Percentiles rank a stretch among this genome's conserved stretches.
Conservation (phyloP, 140 eudicot genomes). For the Flaveria floridana region DNA sequence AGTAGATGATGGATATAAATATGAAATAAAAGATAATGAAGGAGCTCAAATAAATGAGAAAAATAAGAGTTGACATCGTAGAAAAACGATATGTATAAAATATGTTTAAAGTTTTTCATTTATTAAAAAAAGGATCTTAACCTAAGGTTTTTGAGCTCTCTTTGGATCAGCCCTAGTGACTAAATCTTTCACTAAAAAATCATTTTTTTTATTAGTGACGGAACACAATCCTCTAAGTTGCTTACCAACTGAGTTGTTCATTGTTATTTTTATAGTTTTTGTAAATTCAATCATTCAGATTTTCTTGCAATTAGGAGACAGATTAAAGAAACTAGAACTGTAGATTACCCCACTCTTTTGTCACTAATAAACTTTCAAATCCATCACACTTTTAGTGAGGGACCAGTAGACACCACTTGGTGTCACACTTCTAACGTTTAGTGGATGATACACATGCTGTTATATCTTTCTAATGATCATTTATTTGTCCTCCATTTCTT, state of each 20-base stretch:
- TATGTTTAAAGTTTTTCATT: no score
- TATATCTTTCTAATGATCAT: not conserved
- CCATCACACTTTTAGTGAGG: constrained; percentile 25
- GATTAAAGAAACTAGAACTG: constrained; percentile 33
- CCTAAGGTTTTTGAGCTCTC: not conserved
- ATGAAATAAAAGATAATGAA: no score
- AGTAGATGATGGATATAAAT: no score
- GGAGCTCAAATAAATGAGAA: no score
- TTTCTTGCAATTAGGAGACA: constrained; percentile 31
- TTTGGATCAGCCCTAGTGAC: not conserved
- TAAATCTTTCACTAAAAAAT: not conserved
- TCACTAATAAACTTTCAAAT: constrained; percentile 27
- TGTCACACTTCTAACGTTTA: constrained; percentile 25
- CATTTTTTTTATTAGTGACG: not conserved
- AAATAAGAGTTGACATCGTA: no score
- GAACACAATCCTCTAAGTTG: not conserved
- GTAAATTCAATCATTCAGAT: not conserved
- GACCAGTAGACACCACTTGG: constrained; percentile 28
- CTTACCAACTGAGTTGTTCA: not conserved
- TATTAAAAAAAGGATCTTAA: no score
- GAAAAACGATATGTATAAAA: no score
- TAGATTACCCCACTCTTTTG: constrained; percentile 37
- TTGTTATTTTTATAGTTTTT: not conserved
- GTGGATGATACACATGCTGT: constrained; percentile 12
- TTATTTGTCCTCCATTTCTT: not conserved